phyloP scores from a whole-genome alignment of 306 rosid species.

The Purshia tridentata region DNA sequence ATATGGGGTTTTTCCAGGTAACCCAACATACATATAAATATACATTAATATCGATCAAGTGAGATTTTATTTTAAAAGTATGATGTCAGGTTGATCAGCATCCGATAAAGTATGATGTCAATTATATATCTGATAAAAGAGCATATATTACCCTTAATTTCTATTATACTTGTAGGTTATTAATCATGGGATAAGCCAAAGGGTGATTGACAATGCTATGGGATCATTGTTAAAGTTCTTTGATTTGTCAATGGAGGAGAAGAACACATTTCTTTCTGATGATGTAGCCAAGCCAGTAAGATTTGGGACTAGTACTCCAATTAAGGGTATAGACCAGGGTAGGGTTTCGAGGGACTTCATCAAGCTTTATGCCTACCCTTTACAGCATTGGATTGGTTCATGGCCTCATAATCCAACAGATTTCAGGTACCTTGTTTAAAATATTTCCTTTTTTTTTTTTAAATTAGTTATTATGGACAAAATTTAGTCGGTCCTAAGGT shows the following conservation, averaged over 20 bases:
- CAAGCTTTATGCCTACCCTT: conserved; percentile 12
- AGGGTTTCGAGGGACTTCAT: neutral
- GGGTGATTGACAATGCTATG: conserved; percentile 8
- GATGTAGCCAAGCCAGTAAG: conserved; percentile 16
- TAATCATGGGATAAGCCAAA: conserved; percentile 13
- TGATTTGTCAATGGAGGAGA: conserved; percentile 7
- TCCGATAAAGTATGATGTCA: no score
- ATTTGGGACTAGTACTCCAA: neutral
- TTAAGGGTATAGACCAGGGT: no score
- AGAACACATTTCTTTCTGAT: neutral
- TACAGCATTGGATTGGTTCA: conserved; percentile 3
- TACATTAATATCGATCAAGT: no score
- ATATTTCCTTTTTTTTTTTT: neutral
- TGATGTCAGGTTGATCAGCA: no score
- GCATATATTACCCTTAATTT: no score
- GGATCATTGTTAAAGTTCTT: conserved; percentile 9
- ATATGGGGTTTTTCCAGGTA: neutral
- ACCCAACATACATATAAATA: no score
- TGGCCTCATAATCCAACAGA: conserved; percentile 10
- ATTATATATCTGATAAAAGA: no score
- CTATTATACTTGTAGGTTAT: conserved; percentile 15
- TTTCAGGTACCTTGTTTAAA: no score
- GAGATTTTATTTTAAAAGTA: no score
- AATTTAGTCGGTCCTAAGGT: no score
- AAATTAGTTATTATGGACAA: no score